Evolutionary conservation across 139 green algal genomes (phyloP).

Genomic region (Nannochloris sp.): DNA sequence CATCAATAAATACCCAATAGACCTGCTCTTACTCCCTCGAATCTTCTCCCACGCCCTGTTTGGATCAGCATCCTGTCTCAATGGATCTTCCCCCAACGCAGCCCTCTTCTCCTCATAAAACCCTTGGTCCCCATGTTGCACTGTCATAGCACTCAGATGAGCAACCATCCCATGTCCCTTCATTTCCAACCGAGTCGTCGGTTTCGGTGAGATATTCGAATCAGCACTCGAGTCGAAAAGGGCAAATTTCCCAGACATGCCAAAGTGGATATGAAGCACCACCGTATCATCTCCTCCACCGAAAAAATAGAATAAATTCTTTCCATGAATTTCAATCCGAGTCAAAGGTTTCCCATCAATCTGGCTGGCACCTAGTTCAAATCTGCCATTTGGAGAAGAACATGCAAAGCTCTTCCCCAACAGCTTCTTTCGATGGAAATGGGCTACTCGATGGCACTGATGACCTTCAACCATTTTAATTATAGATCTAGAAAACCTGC

Average conservation of each 20-base stretch:
- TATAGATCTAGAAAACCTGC: background rate
- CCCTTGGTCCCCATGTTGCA: constrained; percentile 39
- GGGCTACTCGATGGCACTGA: constrained; percentile 62
- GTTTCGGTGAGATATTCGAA: constrained; percentile 13
- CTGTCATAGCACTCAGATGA: constrained; percentile 74
- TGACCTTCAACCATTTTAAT: constrained; percentile 65
- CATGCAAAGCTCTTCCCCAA: constrained; percentile 48
- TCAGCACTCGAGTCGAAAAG: background rate
- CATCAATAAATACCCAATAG: constrained; percentile 76
- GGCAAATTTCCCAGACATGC: constrained; percentile 53
- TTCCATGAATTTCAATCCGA: constrained; percentile 65
- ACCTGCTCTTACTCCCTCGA: constrained; percentile 35
- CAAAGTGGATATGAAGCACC: constrained; percentile 77
- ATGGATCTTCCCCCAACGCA: constrained; percentile 66
- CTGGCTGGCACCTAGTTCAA: constrained; percentile 50
- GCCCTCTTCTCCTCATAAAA: constrained; percentile 44
- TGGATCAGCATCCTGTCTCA: constrained; percentile 48
- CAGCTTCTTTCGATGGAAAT: constrained; percentile 47
- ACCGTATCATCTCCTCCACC: constrained; percentile 14
- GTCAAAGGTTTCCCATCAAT: constrained; percentile 46
- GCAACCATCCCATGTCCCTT: constrained; percentile 31
- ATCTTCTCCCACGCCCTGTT: constrained; percentile 33
- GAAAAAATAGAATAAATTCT: constrained; percentile 86
- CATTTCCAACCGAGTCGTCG: constrained; percentile 48
- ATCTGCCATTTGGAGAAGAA: constrained; percentile 62